Base-by-base conservation (phyloP, 139 green algal species). In the Raphidocelis subcapitata region DNA sequence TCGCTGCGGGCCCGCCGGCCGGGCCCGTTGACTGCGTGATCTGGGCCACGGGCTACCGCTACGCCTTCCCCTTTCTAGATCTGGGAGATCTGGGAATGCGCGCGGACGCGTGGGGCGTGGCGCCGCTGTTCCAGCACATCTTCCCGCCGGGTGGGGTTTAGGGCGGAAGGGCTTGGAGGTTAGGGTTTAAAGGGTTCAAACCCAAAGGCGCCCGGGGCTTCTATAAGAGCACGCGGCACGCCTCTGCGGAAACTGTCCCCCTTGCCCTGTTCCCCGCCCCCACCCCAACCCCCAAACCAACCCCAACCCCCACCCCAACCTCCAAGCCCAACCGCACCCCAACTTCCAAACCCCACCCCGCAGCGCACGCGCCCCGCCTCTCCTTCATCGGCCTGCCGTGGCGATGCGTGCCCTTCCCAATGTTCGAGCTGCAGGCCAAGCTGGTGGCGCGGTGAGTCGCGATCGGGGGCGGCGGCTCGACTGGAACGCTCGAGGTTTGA, bases 351-450 rank as follows among this genome's bases (percentile, higher is more conserved):
- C n/a, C n/a, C 41, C 8, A 33, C 20, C 32, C 33, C 56, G 49
- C 52, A 86, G 49, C 3, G 1, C 16, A 47, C 8, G 87, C 70
- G 8, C 86, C 87, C 4, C 74, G 72, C 1, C 75, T 94, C 35
- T 84, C 85, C 35, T 94, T 96, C 61, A 71, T 96, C 5, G 90
- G 90, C 1, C 82, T 95, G 44, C 86, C 84, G 0, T 95, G 84
- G 81, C 92, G 92, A 67, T 72, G 90, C 23, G 69, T 92, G 28
- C 84, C 85, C 28, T 92, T 92, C 61, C 85, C 84, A 3, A 81
- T 85, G 73, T 87, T 87, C 56, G 80, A 92, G 73, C 35, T 90
- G 57, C 88, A 92, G 80, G 71, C 73, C 24, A 65, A 61, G 31
- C 60, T 80, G 1, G 69, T 87, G 1, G 78, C 78, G 44, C 79